Evolutionary conservation across 345 rosid genomes (phyloP).

Genomic region (Lumnitzera racemosa): DNA sequence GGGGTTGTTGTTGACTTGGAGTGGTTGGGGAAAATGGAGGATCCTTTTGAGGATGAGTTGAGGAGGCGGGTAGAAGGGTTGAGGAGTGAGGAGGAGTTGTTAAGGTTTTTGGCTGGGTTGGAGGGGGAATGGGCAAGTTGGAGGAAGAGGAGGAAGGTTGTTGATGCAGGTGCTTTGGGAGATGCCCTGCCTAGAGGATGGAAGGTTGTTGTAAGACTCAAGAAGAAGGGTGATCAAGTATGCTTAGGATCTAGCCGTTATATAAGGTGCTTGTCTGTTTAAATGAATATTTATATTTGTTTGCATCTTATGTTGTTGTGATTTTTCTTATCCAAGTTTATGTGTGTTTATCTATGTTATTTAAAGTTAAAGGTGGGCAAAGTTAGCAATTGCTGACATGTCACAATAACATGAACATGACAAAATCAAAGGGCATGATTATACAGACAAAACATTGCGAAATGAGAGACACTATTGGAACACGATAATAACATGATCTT

Average conservation of each 20-base stretch:
- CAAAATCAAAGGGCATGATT: too few relatives aligned
- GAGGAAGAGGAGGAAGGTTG: slow-evolving; percentile 59
- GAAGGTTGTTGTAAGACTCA: slow-evolving; percentile 59
- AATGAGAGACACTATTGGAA: too few relatives aligned
- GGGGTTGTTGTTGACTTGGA: slow-evolving; percentile 24
- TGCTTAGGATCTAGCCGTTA: slow-evolving; percentile 57
- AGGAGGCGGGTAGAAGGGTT: slow-evolving; percentile 46
- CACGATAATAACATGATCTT: too few relatives aligned
- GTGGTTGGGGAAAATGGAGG: slow-evolving; percentile 26
- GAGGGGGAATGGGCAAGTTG: slow-evolving; percentile 60
- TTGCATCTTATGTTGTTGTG: neutral
- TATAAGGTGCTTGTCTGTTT: slow-evolving; percentile 43
- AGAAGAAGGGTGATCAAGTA: slow-evolving; percentile 29
- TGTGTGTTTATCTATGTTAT: too few relatives aligned
- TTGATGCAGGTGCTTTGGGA: slow-evolving; percentile 46
- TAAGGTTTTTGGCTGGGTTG: slow-evolving; percentile 42
- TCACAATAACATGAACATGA: too few relatives aligned
- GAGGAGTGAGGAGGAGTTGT: slow-evolving; percentile 33
- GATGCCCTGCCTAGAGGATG: slow-evolving; percentile 51
- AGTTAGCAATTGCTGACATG: too few relatives aligned
- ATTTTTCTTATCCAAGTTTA: neutral
- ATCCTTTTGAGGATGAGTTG: slow-evolving; percentile 48
- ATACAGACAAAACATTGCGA: too few relatives aligned
- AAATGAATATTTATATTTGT: neutral
- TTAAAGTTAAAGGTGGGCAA: too few relatives aligned